Evolutionary conservation across 768 basidiomycete genomes (phyloP), one percentile per base, ranked within the genome.

Genomic region (Mycena venus): DNA sequence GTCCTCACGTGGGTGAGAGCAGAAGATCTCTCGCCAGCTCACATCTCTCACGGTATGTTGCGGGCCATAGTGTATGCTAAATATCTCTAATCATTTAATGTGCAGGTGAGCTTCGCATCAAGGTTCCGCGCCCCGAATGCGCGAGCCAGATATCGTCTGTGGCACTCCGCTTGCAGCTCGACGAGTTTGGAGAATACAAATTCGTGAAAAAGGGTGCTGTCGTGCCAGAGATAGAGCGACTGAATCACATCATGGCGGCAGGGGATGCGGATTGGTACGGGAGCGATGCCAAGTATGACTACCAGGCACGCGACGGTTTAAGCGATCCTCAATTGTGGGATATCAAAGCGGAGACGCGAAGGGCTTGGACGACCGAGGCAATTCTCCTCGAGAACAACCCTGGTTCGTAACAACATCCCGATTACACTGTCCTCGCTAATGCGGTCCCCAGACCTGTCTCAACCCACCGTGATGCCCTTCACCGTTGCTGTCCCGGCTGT

Each of bases 81-180:
- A n/a, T n/a, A n/a, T n/a, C n/a, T n/a, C n/a, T n/a, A n/a, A n/a
- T n/a, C n/a, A n/a, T n/a, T n/a, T n/a, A n/a, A n/a, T 55, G 21
- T n/a, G 4, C 14, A 75, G 74, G 74, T 19, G 74, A 75, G 27
- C 63, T 75, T 19, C 74, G 74, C 19, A 40, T 75, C 70, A 75
- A 71, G 44, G 70, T 68, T 23, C 0, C 14, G 3, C 36, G 23
- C 14, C 25, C 25, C 2, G 21, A 70, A 8, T 75, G 74, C 38
- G 64, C 58, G 3, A 29, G 42, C 31, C 36, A 66, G 40, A 58
- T 75, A 19, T 60, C 40, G 11, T 71, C 74, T 9, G 74, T 75
- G 23, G 29, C 58, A 1, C 64, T 75, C 12, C 73, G 73, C 29
- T 59, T 75, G 0, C 56, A 70, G 15, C 60, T 75, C 47, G 53